Evolutionary conservation across 192 early-diverging fungal species (phyloP).

Genomic region (Funneliformis mosseae): DNA sequence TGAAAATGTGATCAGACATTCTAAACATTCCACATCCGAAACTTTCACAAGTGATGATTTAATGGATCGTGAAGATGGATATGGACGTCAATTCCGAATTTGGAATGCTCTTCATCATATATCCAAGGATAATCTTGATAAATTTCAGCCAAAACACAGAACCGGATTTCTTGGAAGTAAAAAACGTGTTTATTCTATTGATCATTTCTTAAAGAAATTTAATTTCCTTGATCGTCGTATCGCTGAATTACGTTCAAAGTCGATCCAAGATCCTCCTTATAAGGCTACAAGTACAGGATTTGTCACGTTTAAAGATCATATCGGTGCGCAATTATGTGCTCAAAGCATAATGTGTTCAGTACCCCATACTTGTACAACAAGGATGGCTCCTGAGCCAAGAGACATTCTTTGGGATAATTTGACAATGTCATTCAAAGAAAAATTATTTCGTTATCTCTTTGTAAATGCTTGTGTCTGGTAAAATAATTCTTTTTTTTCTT

Average conservation of each 20-base stretch:
- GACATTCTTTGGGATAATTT: slow-evolving; percentile 64
- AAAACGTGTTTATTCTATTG: slow-evolving; percentile 42
- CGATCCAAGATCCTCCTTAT: slow-evolving; percentile 41
- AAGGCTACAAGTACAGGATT: slow-evolving; percentile 59
- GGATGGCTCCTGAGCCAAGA: slow-evolving; percentile 62
- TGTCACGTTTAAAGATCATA: slow-evolving; percentile 59
- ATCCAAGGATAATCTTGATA: slow-evolving; percentile 36
- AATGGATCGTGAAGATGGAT: slow-evolving; percentile 24
- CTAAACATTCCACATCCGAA: not conserved
- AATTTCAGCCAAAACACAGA: slow-evolving; percentile 42
- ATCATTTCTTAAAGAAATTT: slow-evolving; percentile 45
- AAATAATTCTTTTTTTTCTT: slow-evolving; percentile 26
- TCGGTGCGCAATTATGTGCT: slow-evolving; percentile 60
- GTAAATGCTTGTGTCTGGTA: slow-evolving; percentile 53
- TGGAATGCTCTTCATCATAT: slow-evolving; percentile 41
- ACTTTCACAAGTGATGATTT: slow-evolving; percentile 17
- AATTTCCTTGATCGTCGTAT: slow-evolving; percentile 48
- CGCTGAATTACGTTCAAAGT: slow-evolving; percentile 42
- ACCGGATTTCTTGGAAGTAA: slow-evolving; percentile 35
- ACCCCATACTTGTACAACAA: slow-evolving; percentile 54
- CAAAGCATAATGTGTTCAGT: slow-evolving; percentile 54
- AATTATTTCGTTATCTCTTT: slow-evolving; percentile 46
- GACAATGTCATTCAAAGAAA: slow-evolving; percentile 44
- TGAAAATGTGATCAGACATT: not conserved
- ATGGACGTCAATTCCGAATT: slow-evolving; percentile 36